phyloP scores from a whole-genome alignment of 768 basidiomycete genomes.

The Imleria badia region DNA sequence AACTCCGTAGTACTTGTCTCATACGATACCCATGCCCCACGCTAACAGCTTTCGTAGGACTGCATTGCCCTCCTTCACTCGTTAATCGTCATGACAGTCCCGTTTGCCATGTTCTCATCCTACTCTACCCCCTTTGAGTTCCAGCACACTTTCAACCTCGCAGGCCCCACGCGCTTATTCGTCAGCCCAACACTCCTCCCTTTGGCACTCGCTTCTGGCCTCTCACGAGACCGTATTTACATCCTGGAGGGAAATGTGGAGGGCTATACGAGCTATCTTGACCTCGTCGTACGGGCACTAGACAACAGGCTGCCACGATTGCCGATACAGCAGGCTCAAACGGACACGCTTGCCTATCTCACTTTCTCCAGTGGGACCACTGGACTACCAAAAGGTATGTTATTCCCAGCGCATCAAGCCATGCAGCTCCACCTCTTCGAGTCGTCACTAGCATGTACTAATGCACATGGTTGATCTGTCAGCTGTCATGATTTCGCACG shows the following conservation, averaged over 20 bases:
- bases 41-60: constrained; percentile 40
- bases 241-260: constrained; percentile 44
- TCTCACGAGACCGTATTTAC: constrained; percentile 45
- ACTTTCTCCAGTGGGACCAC: constrained; percentile 79
- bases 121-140: constrained; percentile 60
- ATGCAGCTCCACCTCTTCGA: background rate
- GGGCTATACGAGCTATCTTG: constrained; percentile 44
- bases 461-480: background rate
- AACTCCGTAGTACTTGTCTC: constrained; percentile 55
- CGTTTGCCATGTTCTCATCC: constrained; percentile 53
- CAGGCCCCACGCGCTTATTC: constrained; percentile 52
- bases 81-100: constrained; percentile 47
- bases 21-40: background rate
- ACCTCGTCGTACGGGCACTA: constrained; percentile 43
- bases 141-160: constrained; percentile 46
- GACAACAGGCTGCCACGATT: constrained; percentile 39
- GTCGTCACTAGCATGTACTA: background rate
- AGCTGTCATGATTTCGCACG: constrained; percentile 78
- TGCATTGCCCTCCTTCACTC: constrained; percentile 51
- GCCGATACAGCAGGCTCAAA: constrained; percentile 43
- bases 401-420: no score
- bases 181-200: constrained; percentile 47
- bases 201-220: constrained; percentile 38
- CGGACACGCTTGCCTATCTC: constrained; percentile 64
- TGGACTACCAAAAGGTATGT: constrained; percentile 68